Conservation (phyloP, 2,329 filamentous ascomycete species). For the Trichoderma oligosporum region DNA sequence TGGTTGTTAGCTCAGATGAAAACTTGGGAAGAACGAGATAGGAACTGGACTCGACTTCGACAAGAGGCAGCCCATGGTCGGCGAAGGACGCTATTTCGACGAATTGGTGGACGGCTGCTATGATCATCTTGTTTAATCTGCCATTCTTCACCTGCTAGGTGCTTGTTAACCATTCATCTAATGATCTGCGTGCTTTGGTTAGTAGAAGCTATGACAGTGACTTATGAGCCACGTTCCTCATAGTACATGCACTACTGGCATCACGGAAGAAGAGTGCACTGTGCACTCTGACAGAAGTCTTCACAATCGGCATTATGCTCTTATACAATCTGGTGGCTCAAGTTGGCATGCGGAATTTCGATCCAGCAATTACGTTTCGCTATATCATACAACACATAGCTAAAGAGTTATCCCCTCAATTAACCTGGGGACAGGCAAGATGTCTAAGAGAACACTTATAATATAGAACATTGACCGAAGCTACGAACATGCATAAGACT, state of each 20-base stretch:
- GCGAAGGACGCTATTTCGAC: slow-evolving; percentile 40
- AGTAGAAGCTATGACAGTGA: too few relatives aligned
- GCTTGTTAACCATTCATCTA: background rate
- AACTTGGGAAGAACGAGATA: slow-evolving; percentile 49
- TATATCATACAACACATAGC: slow-evolving; percentile 20
- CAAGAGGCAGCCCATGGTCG: slow-evolving; percentile 35
- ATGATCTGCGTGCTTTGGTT: too few relatives aligned
- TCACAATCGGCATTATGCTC: background rate
- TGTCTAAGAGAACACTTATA: background rate
- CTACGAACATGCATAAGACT: slow-evolving; percentile 5
- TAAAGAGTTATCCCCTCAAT: slow-evolving; percentile 37
- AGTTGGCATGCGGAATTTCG: background rate
- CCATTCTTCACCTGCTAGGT: background rate
- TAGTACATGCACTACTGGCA: background rate
- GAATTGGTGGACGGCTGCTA: slow-evolving; percentile 36
- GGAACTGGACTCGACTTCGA: slow-evolving; percentile 44
- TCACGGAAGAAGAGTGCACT: background rate
- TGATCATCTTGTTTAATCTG: background rate
- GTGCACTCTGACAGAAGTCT: background rate
- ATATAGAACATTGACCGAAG: slow-evolving; percentile 1
- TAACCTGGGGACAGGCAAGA: slow-evolving; percentile 37
- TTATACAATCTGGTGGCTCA: background rate
- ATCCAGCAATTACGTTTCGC: background rate
- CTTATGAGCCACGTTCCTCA: too few relatives aligned
- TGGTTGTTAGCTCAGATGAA: slow-evolving; percentile 54